These are phyloP conservation scores for Cladophialophora psammophila DNA, from an alignment of 2,329 filamentous ascomycete species.

Conservation along the genomic window DNA sequence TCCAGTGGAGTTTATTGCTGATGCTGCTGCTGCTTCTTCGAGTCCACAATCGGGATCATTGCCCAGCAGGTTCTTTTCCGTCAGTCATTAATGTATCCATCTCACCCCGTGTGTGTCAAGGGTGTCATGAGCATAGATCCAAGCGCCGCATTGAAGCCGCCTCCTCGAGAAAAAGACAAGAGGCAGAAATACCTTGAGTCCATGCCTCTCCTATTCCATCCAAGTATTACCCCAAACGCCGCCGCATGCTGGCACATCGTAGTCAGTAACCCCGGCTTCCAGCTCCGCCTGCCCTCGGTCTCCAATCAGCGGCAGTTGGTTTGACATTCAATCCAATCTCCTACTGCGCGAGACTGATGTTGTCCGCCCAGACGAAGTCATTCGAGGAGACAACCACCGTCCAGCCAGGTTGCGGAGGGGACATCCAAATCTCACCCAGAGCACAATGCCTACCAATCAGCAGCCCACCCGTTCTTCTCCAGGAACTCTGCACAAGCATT, in stretches of 20 bases:
- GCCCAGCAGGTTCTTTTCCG: not conserved
- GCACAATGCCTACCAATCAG: constrained; percentile 74
- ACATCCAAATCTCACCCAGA: not conserved
- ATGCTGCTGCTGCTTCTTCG: not conserved
- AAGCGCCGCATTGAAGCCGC: not conserved
- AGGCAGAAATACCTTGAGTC: not conserved
- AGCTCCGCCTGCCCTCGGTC: not conserved
- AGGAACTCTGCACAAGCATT: constrained; percentile 86
- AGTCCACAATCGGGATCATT: not conserved
- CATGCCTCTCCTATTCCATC: not conserved
- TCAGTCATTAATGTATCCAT: not conserved
- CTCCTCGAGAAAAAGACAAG: not conserved
- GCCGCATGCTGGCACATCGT: not conserved
- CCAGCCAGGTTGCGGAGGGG: not conserved
- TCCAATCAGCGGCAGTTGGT: not conserved
- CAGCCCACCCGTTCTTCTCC: constrained; percentile 87
- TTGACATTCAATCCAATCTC: not conserved
- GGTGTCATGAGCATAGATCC: not conserved
- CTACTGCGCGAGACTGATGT: not conserved
- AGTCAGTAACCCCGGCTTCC: not conserved
- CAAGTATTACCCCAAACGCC: not conserved
- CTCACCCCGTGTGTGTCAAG: not conserved
- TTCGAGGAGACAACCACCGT: not conserved
- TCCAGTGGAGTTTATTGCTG: not conserved
- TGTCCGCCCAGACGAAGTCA: not conserved